Base-by-base conservation (phyloP, 768 basidiomycete species). In the Lactarius hatsudake region DNA sequence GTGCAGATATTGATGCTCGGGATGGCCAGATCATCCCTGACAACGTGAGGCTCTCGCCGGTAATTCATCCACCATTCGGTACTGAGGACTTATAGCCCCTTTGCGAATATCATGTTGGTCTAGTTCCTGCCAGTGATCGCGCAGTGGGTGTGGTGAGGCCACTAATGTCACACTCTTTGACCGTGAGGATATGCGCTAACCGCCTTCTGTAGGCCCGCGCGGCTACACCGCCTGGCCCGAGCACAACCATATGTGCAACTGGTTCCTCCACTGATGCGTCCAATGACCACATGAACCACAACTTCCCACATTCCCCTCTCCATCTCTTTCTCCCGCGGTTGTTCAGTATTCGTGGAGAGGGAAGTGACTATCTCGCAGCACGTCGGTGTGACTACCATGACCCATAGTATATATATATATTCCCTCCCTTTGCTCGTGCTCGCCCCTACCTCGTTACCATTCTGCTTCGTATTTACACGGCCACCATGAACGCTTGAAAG, bases 181-280 rank as follows among this genome's bases (percentile, higher is more conserved):
- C 45, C 45, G 9, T 48, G 40, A 42, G 15, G 15, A 17, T 17
- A 15, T 18, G 40, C 20, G 9, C n/a, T 48, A 5, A 48, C 9
- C 3, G 5, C 45, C 45, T 48, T n/a, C 23, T 32, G 9, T 58
- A 72, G 71, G 69, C 69, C 3, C 63, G 69, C 59, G 70, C 67
- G 0, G 69, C 65, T 5, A 70, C 69, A 20, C 36, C 72, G 23
- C 64, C 71, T 7, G 69, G 66, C 53, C 56, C 72, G 42, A 65
- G 10, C 20, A 63, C 13, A 67, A 72, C 48, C 68, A 72, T 38
- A 38, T 48, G 1, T 69, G 71, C 18, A 62, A 68, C 20, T 48
- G 45, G 54, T 55, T 53, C 61, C 26, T 54, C 23, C 59, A 34
- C 12, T 48, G 32, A 38, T 61, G 61, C 10, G 32, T 7, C 38